Base-by-base conservation (phyloP, 2,329 filamentous ascomycete genomes). In the Nannizziopsis arthrosporioides region DNA sequence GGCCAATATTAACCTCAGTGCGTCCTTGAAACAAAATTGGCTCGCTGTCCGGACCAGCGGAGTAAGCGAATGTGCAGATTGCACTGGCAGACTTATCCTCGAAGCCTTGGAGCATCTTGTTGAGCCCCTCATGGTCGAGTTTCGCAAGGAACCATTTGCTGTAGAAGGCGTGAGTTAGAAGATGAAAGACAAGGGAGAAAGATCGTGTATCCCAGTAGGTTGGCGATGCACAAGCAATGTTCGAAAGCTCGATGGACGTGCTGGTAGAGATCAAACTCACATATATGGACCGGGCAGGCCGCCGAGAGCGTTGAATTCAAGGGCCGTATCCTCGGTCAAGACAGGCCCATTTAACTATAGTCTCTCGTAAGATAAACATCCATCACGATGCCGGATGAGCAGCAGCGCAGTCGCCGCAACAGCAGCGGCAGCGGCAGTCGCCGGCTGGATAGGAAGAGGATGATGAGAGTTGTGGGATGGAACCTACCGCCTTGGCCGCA, bases 231-330 rank as follows among this genome's bases (percentile, higher is more conserved):
- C 17, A 32, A 10, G 31, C 6, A 11, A 31, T 34, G 5, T 44
- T 14, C 5, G 6, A 17, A 9, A 32, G 5, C 9, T 30, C 14
- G 22, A 34, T 19, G 18, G 35, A n/a, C 12, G 37, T 9, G 15
- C 6, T 11, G 14, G n/a, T 12, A 22, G 3, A 8, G 10, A 17
- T 38, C 14, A 12, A 14, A 69, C 78, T 57, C 74, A 94, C 90
- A 98, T 94, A 65, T 98, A 98, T 36, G 90, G 87, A 1, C 92
- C 92, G 1, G 92, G 92, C 27, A 98, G 75, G n/a, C 88, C 89
- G 51, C 85, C 80, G 52, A 95, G 76, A 15, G 90, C 89, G 61
- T 85, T 82, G 64, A 95, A 98, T 71, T 88, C 93, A 42, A 98
- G 74, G 56, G 88, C 88, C 12, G 92, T 98, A 67, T 98, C 92